phyloP scores from a whole-genome alignment of 2,329 filamentous ascomycete species.

The Chrysoporthe deuterocubensis region DNA sequence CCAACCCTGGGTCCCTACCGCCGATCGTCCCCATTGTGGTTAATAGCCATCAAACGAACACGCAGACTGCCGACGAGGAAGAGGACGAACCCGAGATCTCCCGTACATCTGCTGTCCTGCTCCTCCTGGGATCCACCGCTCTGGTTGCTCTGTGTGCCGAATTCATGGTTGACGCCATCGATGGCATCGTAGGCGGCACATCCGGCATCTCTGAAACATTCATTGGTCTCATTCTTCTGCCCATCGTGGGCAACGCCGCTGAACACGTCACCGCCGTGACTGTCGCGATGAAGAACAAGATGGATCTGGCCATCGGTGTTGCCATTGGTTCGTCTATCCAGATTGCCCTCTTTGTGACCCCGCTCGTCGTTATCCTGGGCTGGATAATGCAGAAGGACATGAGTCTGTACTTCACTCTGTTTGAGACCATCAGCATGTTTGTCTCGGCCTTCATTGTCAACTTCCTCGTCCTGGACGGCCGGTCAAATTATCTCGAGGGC shows the following conservation, averaged over 20 bases:
- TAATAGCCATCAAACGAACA: slow-evolving; percentile 32
- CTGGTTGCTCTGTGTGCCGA: slow-evolving; percentile 72
- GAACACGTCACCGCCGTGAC: slow-evolving; percentile 74
- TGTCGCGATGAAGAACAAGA: slow-evolving; percentile 75
- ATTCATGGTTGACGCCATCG: slow-evolving; percentile 70
- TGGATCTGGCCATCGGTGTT: slow-evolving; percentile 75
- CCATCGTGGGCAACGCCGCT: slow-evolving; percentile 74
- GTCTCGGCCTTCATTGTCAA: slow-evolving; percentile 85
- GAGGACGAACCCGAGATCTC: slow-evolving; percentile 43
- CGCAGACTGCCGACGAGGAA: slow-evolving; percentile 31
- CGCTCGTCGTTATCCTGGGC: slow-evolving; percentile 71
- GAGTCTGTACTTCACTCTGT: slow-evolving; percentile 84
- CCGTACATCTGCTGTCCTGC: slow-evolving; percentile 60
- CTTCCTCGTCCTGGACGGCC: slow-evolving; percentile 82
- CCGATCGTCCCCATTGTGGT: slow-evolving; percentile 40
- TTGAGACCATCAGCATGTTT: slow-evolving; percentile 87
- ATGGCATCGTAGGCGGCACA: slow-evolving; percentile 61
- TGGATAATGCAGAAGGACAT: slow-evolving; percentile 72
- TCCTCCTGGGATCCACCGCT: slow-evolving; percentile 66
- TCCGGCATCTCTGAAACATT: slow-evolving; percentile 64
- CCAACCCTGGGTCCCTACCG: slow-evolving; percentile 33
- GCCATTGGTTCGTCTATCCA: slow-evolving; percentile 74
- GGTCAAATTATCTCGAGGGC: slow-evolving; percentile 86
- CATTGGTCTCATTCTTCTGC: slow-evolving; percentile 72
- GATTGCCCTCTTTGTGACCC: slow-evolving; percentile 73